Conservation (phyloP, 2,329 filamentous ascomycete species). For the Diaporthe ampelina region DNA sequence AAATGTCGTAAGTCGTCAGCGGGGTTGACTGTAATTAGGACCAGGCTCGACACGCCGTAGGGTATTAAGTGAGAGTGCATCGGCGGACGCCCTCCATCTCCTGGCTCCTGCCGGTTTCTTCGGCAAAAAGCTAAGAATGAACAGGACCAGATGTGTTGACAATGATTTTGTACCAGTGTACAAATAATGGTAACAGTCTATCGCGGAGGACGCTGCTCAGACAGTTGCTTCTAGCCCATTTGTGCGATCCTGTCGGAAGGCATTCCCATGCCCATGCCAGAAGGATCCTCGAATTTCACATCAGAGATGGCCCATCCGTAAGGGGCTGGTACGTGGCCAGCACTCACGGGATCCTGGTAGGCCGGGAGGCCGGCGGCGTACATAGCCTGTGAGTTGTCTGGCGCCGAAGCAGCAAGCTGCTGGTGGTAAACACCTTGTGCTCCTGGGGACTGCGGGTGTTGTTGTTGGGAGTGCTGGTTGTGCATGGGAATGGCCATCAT, state of each 20-base stretch:
- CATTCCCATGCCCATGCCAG: slow-evolving; percentile 16
- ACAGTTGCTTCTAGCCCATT: background rate
- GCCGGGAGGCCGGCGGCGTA: slow-evolving; percentile 2
- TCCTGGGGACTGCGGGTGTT: slow-evolving; percentile 32
- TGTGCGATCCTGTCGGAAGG: slow-evolving; percentile 31
- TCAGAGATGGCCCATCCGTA: slow-evolving; percentile 30
- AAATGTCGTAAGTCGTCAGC: slow-evolving; percentile 32
- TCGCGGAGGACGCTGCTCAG: background rate
- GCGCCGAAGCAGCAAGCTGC: slow-evolving; percentile 32
- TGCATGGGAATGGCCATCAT: slow-evolving; percentile 36
- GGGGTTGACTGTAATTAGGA: slow-evolving; percentile 12
- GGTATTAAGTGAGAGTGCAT: slow-evolving; percentile 18
- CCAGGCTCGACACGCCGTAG: slow-evolving; percentile 1
- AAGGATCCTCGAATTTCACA: slow-evolving; percentile 29
- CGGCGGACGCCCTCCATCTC: background rate
- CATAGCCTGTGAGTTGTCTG: slow-evolving; percentile 28
- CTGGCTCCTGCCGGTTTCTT: background rate
- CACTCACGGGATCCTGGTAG: slow-evolving; percentile 29
- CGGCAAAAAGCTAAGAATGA: too few species aligned
- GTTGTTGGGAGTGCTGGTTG: slow-evolving; percentile 28
- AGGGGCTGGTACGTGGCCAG: slow-evolving; percentile 14
- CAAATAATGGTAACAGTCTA: background rate
- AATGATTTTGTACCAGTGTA: background rate
- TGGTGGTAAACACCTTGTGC: slow-evolving; percentile 35
- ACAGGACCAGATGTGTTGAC: background rate